These are phyloP conservation scores for Suhomyces canberraensis DNA, from an alignment of 805 yeast genomes.

Conservation along the genomic window DNA sequence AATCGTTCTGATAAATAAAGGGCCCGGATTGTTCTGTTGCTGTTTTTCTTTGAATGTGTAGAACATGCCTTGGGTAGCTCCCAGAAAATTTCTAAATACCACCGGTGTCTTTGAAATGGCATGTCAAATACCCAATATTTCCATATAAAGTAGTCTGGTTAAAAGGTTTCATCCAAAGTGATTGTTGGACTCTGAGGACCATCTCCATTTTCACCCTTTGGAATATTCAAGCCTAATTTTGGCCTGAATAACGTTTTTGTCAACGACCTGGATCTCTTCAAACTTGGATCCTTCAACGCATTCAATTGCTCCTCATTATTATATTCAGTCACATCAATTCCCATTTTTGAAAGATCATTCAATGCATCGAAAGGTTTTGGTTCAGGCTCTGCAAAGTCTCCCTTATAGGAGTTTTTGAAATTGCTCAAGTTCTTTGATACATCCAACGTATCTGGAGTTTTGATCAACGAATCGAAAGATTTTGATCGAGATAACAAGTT, in stretches of 20 bases:
- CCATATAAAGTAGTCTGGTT: no score
- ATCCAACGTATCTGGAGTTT: slow-evolving; percentile 16
- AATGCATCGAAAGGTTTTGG: slow-evolving; percentile 30
- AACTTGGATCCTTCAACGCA: slow-evolving; percentile 14
- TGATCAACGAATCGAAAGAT: slow-evolving; percentile 18
- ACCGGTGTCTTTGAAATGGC: no score
- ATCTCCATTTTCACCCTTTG: not conserved
- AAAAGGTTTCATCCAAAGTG: slow-evolving; percentile 33
- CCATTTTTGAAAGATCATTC: slow-evolving; percentile 27
- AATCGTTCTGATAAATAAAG: no score
- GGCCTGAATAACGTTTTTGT: slow-evolving; percentile 40
- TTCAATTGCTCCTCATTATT: slow-evolving; percentile 21
- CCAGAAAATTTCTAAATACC: no score
- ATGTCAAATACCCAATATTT: no score
- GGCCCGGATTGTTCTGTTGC: no score
- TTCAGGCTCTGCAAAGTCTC: slow-evolving; percentile 32
- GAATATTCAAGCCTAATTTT: slow-evolving; percentile 18
- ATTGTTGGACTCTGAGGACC: slow-evolving; percentile 32
- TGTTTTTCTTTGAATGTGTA: no score
- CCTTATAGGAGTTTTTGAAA: slow-evolving; percentile 21
- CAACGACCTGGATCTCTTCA: slow-evolving; percentile 22
- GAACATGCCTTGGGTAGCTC: no score
- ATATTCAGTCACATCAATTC: slow-evolving; percentile 26
- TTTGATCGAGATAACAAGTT: slow-evolving; percentile 34
- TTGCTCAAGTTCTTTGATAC: slow-evolving; percentile 20